Conservation (phyloP, 1,284 basidiomycete genomes). For the Trametes hirsuta region DNA sequence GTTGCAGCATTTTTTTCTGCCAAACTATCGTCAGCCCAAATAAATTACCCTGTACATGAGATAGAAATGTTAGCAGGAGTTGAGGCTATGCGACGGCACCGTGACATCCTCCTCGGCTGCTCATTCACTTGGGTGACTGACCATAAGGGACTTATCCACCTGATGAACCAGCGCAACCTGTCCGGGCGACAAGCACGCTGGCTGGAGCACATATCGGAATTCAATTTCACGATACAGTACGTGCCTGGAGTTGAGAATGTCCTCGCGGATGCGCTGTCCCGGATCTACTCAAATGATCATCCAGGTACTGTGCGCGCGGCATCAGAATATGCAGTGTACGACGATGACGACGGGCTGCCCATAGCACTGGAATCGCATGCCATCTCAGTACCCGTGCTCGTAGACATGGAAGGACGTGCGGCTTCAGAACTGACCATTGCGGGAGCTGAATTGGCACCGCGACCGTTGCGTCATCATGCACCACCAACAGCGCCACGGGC, state of each 20-base stretch:
- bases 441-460: no score
- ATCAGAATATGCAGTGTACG: conserved; percentile 30
- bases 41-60: conserved; percentile 34
- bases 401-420: not conserved
- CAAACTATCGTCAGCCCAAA: conserved; percentile 36
- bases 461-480: not conserved
- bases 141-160: conserved; percentile 31
- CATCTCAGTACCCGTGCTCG: conserved; percentile 3
- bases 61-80: conserved; percentile 37
- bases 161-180: conserved; percentile 29
- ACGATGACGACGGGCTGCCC: not conserved
- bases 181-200: conserved; percentile 29
- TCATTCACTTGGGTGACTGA: conserved; percentile 32
- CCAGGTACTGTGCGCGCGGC: conserved; percentile 26
- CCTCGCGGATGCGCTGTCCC: conserved; percentile 37
- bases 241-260: conserved; percentile 22
- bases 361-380: not conserved
- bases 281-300: conserved; percentile 37
- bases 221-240: conserved; percentile 31
- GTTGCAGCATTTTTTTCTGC: conserved; percentile 33
- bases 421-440: not conserved
- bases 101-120: conserved; percentile 27
- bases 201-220: conserved; percentile 28
- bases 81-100: conserved; percentile 34
- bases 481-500: no score